A percentile compares a stretch with the other conserved stretches of the same genome.
Conservation (phyloP, 345 rosid genomes). For the Dipteronia dyeriana region DNA sequence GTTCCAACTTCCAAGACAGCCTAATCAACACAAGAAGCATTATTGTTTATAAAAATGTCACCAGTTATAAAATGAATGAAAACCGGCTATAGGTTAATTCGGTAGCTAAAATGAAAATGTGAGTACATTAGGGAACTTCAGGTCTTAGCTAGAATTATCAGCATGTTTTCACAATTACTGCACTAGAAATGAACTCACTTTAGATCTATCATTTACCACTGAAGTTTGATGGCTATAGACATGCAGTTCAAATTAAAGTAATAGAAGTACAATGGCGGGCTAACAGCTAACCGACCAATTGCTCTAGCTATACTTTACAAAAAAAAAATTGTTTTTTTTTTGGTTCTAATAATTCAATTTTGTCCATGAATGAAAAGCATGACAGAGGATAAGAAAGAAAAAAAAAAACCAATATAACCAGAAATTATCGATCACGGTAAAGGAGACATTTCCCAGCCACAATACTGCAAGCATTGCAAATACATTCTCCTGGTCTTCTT, state of each 20-base stretch:
- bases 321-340: too few relatives aligned
- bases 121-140: not conserved
- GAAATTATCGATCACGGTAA: too few relatives aligned
- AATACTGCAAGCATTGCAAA: too few relatives aligned
- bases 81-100: not conserved
- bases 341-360: too few relatives aligned
- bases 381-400: too few relatives aligned
- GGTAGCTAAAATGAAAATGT: not conserved
- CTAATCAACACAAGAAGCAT: not conserved
- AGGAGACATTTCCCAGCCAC: too few relatives aligned
- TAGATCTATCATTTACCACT: not conserved
- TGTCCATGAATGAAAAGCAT: too few relatives aligned
- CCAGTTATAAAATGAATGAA: not conserved
- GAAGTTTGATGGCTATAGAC: not conserved
- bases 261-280: not conserved
- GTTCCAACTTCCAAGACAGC: not conserved
- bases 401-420: too few relatives aligned
- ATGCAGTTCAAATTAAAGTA: not conserved
- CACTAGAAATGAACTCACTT: slow-evolving; percentile 4
- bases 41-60: too few relatives aligned
- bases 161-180: not conserved
- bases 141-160: not conserved
- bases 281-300: too few relatives aligned
- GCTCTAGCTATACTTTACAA: too few relatives aligned
- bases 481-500: too few relatives aligned